These are phyloP conservation scores for Escovopsis sp. DNA, from an alignment of 2,329 filamentous ascomycete genomes.

Conservation along the genomic window DNA sequence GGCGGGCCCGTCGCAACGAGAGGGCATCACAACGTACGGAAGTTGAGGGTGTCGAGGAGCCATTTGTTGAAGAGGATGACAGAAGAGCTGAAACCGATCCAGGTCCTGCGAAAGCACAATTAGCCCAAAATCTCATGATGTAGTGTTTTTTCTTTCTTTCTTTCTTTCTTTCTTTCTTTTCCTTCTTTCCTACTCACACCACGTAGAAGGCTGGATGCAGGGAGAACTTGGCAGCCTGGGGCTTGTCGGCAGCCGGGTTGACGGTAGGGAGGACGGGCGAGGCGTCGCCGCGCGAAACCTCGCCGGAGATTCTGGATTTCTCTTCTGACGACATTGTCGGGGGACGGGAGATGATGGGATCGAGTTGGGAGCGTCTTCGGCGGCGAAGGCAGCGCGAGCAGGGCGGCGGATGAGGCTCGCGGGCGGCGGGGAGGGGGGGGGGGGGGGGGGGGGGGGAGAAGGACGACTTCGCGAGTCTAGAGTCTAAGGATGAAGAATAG, in stretches of 20 bases:
- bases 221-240: slow-evolving; percentile 45
- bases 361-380: neutral
- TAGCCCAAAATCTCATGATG: neutral
- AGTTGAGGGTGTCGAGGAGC: slow-evolving; percentile 74
- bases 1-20: neutral
- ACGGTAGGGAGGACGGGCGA: slow-evolving; percentile 61
- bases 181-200: slow-evolving; percentile 30
- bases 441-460: neutral
- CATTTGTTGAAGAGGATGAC: slow-evolving; percentile 99
- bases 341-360: neutral
- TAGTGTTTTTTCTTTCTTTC: no score
- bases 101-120: slow-evolving; percentile 42
- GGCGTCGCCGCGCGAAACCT: slow-evolving; percentile 46
- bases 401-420: slow-evolving; percentile 10
- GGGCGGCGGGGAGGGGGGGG: neutral
- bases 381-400: slow-evolving; percentile 19
- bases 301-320: slow-evolving; percentile 73
- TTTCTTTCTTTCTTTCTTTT: neutral
- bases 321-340: slow-evolving; percentile 42
- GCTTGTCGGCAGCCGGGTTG: slow-evolving; percentile 62
- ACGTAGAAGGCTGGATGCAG: slow-evolving; percentile 83
- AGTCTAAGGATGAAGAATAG: no score
- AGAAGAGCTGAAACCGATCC: slow-evolving; percentile 84
- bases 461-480: no score
- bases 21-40: slow-evolving; percentile 32